Percentiles rank a stretch among this genome's conserved stretches.
Conservation (phyloP, 116 monocot species). For the Phalaenopsis hybrid region DNA sequence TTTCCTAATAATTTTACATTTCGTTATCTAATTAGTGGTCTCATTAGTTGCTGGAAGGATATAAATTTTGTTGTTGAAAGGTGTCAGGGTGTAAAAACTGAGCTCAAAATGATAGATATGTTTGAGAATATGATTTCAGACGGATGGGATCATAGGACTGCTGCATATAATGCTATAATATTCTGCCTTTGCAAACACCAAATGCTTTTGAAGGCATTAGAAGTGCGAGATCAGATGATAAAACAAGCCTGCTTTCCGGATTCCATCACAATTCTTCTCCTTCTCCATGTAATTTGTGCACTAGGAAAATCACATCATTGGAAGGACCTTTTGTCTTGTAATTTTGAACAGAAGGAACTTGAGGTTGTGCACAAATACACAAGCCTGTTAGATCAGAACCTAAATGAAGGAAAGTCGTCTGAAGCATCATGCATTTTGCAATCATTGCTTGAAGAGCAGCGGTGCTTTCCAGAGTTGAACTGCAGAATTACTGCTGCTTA, state of each 20-base stretch:
- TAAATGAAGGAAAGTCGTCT: conserved; percentile 23
- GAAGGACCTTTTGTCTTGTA: conserved; percentile 33
- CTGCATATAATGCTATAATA: conserved; percentile 73
- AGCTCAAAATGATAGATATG: conserved; percentile 32
- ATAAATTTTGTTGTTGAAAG: background rate
- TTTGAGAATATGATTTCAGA: conserved; percentile 54
- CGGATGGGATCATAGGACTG: conserved; percentile 52
- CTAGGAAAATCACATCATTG: conserved; percentile 53
- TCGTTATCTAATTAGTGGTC: conserved; percentile 65
- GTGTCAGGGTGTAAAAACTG: conserved; percentile 3
- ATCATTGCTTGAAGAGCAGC: conserved; percentile 21
- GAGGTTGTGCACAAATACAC: conserved; percentile 38
- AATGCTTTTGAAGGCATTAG: conserved; percentile 60
- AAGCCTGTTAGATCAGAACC: conserved; percentile 30
- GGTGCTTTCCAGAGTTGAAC: background rate
- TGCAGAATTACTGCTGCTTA: conserved; percentile 1
- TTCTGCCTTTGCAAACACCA: conserved; percentile 72
- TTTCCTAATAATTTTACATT: conserved; percentile 71
- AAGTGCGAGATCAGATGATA: conserved; percentile 65
- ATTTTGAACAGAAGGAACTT: conserved; percentile 46
- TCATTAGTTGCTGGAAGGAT: conserved; percentile 22
- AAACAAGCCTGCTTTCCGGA: conserved; percentile 39
- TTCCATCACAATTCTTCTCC: conserved; percentile 50
- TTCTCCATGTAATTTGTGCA: conserved; percentile 71
- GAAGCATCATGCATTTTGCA: conserved; percentile 41